These are phyloP conservation scores for Anthracocystis panici-leucophaei DNA, from an alignment of 1,284 basidiomycete species.

Conservation along the genomic window DNA sequence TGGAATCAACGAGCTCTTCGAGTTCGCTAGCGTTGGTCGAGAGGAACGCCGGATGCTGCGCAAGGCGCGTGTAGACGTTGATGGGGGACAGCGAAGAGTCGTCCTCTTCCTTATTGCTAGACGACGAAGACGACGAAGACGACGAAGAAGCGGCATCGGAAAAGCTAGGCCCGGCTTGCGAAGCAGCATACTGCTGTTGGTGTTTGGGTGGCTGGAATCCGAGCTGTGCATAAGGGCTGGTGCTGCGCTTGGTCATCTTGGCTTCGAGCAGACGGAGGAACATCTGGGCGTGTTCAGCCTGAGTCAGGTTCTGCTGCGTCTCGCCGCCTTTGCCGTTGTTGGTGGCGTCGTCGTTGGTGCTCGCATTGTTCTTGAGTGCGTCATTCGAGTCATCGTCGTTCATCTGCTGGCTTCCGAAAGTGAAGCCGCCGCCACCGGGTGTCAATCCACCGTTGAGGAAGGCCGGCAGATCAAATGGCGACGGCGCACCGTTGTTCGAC, in stretches of 20 bases:
- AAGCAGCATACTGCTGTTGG: slow-evolving; percentile 28
- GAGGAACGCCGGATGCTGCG: slow-evolving; percentile 62
- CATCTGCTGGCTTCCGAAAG: slow-evolving; percentile 33
- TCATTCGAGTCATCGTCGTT: slow-evolving; percentile 20
- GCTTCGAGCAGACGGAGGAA: slow-evolving; percentile 55
- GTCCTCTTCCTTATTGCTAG: slow-evolving; percentile 21
- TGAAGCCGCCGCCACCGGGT: slow-evolving; percentile 52
- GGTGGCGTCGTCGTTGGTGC: slow-evolving; percentile 13
- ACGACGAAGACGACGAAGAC: slow-evolving; percentile 32
- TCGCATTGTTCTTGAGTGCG: slow-evolving; percentile 13
- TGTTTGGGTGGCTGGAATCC: slow-evolving; percentile 59
- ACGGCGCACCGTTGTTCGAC: slow-evolving; percentile 39
- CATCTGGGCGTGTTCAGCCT: slow-evolving; percentile 56
- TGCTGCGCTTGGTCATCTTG: slow-evolving; percentile 49
- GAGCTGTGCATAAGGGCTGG: slow-evolving; percentile 53
- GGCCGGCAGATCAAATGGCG: slow-evolving; percentile 59
- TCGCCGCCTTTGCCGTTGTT: slow-evolving; percentile 30
- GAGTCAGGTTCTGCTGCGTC: slow-evolving; percentile 33
- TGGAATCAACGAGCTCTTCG: slow-evolving; percentile 61
- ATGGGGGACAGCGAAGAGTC: slow-evolving; percentile 53
- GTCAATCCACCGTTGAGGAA: slow-evolving; percentile 62
- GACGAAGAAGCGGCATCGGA: slow-evolving; percentile 33
- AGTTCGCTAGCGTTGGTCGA: slow-evolving; percentile 57
- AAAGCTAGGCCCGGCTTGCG: slow-evolving; percentile 30
- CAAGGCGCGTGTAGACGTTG: slow-evolving; percentile 58